Evolutionary conservation across 1,139 yeast genomes (phyloP).

Genomic region (Protomyces pachydermus): DNA sequence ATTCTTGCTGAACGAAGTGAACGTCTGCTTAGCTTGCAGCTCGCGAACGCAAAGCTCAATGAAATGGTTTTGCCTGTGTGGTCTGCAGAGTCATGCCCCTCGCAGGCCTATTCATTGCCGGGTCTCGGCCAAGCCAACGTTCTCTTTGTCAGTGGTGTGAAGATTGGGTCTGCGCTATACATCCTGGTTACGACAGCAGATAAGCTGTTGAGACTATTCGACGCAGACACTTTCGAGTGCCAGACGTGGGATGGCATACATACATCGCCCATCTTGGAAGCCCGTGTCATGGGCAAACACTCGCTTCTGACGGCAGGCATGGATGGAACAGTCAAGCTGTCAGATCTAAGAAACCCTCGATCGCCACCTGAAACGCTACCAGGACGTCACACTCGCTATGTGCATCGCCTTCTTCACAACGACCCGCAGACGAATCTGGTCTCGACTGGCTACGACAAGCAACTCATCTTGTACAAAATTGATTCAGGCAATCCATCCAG

Average conservation of each 20-base stretch:
- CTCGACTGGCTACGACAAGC: constrained; percentile 61
- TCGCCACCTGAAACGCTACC: constrained; percentile 36
- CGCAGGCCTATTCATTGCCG: neutral
- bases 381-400: constrained; percentile 42
- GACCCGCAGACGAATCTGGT: constrained; percentile 42
- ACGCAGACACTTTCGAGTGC: constrained; percentile 30
- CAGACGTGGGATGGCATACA: constrained; percentile 31
- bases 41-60: constrained; percentile 13
- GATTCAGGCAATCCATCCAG: neutral
- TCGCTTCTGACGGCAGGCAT: constrained; percentile 38
- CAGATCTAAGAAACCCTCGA: constrained; percentile 30
- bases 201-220: constrained; percentile 31
- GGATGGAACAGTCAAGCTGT: constrained; percentile 37
- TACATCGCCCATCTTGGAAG: constrained; percentile 32
- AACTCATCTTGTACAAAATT: constrained; percentile 36
- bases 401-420: constrained; percentile 42
- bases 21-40: constrained; percentile 9
- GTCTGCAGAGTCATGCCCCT: neutral
- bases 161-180: constrained; percentile 12
- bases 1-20: constrained; percentile 12
- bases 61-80: constrained; percentile 9
- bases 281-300: constrained; percentile 30
- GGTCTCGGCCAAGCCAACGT: constrained; percentile 4
- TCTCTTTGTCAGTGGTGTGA: constrained; percentile 1
- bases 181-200: constrained; percentile 35